phyloP scores from a whole-genome alignment of 1,284 basidiomycete genomes.

The Ceratorhiza oryzae-sativae region DNA sequence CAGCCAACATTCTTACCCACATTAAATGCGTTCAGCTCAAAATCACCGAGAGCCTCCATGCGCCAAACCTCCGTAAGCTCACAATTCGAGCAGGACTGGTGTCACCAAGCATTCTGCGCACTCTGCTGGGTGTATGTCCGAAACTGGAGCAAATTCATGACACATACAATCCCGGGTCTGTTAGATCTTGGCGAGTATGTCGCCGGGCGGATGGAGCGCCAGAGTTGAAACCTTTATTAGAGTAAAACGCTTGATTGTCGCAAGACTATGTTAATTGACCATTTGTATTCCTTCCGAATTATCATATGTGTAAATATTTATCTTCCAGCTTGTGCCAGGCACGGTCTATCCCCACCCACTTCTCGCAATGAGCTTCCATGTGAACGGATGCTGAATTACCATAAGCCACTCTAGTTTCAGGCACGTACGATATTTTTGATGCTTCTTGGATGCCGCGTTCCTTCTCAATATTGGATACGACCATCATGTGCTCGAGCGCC shows the following conservation, averaged over 20 bases:
- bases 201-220: background rate
- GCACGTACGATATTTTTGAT: background rate
- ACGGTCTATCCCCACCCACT: background rate
- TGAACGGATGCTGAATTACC: background rate
- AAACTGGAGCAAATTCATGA: slow-evolving; percentile 11
- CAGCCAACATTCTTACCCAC: background rate
- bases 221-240: background rate
- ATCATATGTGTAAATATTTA: background rate
- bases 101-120: background rate
- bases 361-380: background rate
- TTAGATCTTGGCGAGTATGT: background rate
- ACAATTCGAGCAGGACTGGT: slow-evolving; percentile 8
- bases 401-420: slow-evolving; percentile 1
- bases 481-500: background rate
- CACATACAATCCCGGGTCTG: slow-evolving; percentile 1
- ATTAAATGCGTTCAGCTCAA: background rate
- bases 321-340: background rate
- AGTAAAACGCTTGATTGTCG: background rate
- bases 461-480: background rate
- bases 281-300: too few species aligned
- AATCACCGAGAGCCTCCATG: slow-evolving; percentile 1
- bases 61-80: slow-evolving; percentile 14
- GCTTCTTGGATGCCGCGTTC: background rate
- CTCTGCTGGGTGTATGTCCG: slow-evolving; percentile 2
- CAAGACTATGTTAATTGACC: too few species aligned